These are phyloP conservation scores for Plantago coronopus DNA, from an alignment of 305 asterid genomes.

Conservation along the genomic window DNA sequence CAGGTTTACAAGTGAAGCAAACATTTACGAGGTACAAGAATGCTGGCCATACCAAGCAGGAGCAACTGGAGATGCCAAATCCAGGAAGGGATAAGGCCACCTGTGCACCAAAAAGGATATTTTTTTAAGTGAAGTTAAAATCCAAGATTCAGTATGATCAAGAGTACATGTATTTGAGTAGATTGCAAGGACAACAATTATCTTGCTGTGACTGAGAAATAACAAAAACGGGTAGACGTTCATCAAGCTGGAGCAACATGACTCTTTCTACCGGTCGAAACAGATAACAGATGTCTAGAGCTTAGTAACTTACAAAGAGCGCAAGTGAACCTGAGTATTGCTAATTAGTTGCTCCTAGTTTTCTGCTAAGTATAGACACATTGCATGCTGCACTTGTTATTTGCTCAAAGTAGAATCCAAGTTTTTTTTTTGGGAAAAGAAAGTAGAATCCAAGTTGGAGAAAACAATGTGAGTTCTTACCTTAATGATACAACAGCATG, in stretches of 20 bases:
- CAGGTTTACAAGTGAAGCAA: background rate
- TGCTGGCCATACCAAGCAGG: conserved; percentile 55
- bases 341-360: background rate
- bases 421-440: too few relatives aligned
- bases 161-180: background rate
- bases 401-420: background rate
- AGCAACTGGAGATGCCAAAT: conserved; percentile 66
- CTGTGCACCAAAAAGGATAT: conserved; percentile 33
- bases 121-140: background rate
- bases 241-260: too few relatives aligned
- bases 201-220: too few relatives aligned
- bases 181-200: too few relatives aligned
- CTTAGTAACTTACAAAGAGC: too few relatives aligned
- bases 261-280: background rate
- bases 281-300: background rate
- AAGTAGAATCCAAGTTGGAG: conserved; percentile 1
- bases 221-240: too few relatives aligned
- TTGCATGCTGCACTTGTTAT: background rate
- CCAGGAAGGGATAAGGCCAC: conserved; percentile 93
- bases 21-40: background rate
- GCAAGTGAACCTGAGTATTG: too few relatives aligned
- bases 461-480: conserved; percentile 25
- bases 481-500: conserved; percentile 61
- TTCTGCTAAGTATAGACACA: background rate
- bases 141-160: background rate